These are phyloP conservation scores for Cystofilobasidium ferigula DNA, from an alignment of 768 basidiomycete species.

Conservation along the genomic window DNA sequence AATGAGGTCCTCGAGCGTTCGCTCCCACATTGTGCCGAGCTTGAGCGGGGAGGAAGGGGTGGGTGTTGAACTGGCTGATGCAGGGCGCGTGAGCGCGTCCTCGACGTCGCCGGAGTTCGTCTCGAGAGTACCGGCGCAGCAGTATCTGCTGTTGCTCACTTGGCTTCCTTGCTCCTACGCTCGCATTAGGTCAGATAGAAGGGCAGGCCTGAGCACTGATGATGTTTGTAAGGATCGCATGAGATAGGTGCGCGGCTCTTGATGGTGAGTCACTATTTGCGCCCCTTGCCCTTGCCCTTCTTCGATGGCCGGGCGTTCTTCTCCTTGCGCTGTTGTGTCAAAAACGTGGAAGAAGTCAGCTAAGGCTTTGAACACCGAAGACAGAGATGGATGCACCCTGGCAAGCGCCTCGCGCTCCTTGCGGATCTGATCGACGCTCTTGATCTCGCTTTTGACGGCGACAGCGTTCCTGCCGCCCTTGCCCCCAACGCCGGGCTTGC, in stretches of 20 bases:
- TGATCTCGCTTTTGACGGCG: constrained; percentile 66
- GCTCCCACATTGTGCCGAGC: constrained; percentile 67
- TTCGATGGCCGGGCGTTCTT: constrained; percentile 69
- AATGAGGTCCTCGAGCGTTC: constrained; percentile 88
- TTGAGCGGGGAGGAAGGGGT: neutral
- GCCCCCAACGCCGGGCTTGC: constrained; percentile 32
- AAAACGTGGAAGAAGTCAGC: neutral
- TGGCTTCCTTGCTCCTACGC: too few relatives aligned
- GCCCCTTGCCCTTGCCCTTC: constrained; percentile 34
- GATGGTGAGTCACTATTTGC: too few relatives aligned
- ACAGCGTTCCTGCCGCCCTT: constrained; percentile 38
- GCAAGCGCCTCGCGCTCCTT: constrained; percentile 58
- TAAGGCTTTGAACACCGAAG: neutral
- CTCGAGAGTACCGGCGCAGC: too few relatives aligned
- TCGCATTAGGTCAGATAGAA: too few relatives aligned
- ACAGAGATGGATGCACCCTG: constrained; percentile 33
- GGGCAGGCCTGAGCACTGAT: too few relatives aligned
- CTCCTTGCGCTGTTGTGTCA: constrained; percentile 42
- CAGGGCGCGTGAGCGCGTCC: too few relatives aligned
- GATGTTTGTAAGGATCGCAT: too few relatives aligned
- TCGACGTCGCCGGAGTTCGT: too few relatives aligned
- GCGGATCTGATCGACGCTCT: constrained; percentile 74
- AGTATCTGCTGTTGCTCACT: too few relatives aligned
- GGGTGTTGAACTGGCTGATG: too few relatives aligned
- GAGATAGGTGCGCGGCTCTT: neutral